Evolutionary conservation across 2,329 filamentous ascomycete genomes (phyloP), one percentile per base, ranked within the genome.

Genomic region (Xenoacremonium recifei): DNA sequence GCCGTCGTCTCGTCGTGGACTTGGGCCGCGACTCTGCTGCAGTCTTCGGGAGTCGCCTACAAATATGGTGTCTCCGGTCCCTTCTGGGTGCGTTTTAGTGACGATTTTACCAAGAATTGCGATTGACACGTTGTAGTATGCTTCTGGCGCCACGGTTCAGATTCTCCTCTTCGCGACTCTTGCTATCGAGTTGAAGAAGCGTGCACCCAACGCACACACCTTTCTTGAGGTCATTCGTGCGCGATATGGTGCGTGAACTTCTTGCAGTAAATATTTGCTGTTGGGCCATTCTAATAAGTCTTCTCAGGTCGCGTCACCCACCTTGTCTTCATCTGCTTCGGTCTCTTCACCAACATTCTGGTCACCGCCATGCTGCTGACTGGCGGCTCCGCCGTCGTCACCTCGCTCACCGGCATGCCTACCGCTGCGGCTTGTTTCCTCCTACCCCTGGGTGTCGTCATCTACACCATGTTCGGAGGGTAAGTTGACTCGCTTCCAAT

Each of bases 1-100:
- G 90, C 89, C 13, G 90, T 96, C n/a, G 89, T 95, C 4, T 91
- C 86, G 13, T 90, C 85, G 5, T 96, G 91, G 90, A 95, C 90
- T 0, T 95, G 89, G 89, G 89, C 89, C 1, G 89, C 88, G 17
- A 93, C 88, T 0, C 72, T 92, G 2, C 73, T 93, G 3, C 88
- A 93, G 59, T 87, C 81, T 2, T 84, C 87, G 1, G 80, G 83
- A n/a, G 86, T 95, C 15, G 88, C 87, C 48, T 95, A 95, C 64
- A 74, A 80, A 48, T 92, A 92, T 59, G 87, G 83, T 11, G 75
- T 87, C 29, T 75, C 77, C 0, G 82, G 80, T 12, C 69, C 70
- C 9, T 76, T 77, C 34, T 80, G 76, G 29, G 29, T 32, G 15
- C 10, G 29, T 16, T 11, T 10, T 11, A 15, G 6, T 16, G n/a